Conservation (phyloP, 2,329 filamentous ascomycete genomes). For the Graphilbum sp. region DNA sequence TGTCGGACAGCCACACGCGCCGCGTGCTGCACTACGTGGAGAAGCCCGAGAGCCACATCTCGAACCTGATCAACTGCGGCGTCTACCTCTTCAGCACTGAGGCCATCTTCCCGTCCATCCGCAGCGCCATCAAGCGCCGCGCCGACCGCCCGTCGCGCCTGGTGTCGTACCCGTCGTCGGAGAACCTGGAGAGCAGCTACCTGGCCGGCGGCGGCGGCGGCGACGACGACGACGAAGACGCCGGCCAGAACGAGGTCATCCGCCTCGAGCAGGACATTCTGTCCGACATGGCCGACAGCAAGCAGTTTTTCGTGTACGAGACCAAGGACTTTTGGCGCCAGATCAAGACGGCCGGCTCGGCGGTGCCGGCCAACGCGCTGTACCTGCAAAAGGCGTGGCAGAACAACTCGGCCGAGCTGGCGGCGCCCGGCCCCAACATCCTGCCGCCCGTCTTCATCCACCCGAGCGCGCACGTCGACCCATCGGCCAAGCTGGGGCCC, state of each 20-base stretch:
- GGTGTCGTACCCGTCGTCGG: slow-evolving; percentile 87
- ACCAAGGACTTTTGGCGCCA: slow-evolving; percentile 99
- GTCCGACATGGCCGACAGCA: slow-evolving; percentile 86
- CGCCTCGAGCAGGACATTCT: slow-evolving; percentile 95
- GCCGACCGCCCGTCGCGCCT: slow-evolving; percentile 70
- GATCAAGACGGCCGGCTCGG: slow-evolving; percentile 97
- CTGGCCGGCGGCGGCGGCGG: slow-evolving; percentile 23
- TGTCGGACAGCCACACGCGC: slow-evolving; percentile 83
- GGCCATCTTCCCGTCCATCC: slow-evolving; percentile 91
- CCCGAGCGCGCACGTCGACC: slow-evolving; percentile 76
- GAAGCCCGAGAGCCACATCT: slow-evolving; percentile 95
- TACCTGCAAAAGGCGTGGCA: slow-evolving; percentile 94
- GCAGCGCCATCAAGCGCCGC: slow-evolving; percentile 86
- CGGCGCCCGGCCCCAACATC: slow-evolving; percentile 70
- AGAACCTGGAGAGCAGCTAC: slow-evolving; percentile 63
- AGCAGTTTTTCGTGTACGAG: slow-evolving; percentile 96
- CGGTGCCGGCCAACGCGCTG: slow-evolving; percentile 88
- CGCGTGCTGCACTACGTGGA: slow-evolving; percentile 97
- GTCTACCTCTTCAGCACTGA: slow-evolving; percentile 96
- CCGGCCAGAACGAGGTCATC: slow-evolving; percentile 67
- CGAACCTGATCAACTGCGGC: slow-evolving; percentile 97
- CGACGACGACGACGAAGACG: slow-evolving; percentile 56
- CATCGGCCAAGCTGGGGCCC: slow-evolving; percentile 88
- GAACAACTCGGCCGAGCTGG: slow-evolving; percentile 63
- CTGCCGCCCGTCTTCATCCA: slow-evolving; percentile 91